Evolutionary conservation across 208 protist species (phyloP).

Genomic region (Acanthamoeba culbertsoni): DNA sequence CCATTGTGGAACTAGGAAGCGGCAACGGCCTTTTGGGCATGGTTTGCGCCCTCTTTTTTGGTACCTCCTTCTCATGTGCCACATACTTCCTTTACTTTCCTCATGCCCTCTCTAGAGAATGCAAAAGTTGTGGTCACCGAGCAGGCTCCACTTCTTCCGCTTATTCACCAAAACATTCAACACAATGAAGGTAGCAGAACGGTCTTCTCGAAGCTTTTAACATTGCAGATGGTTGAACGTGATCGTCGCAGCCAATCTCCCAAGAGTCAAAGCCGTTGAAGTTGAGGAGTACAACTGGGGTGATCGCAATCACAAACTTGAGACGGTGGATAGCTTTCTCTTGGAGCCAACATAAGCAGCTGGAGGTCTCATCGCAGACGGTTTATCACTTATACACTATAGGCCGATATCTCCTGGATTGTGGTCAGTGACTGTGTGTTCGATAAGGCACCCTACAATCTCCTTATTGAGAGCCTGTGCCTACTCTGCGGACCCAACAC

Average conservation of each 20-base stretch:
- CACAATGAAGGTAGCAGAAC: background rate
- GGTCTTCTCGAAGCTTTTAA: background rate
- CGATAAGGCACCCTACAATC: conserved; percentile 45
- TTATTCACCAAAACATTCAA: conserved; percentile 31
- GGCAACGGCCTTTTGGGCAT: conserved; percentile 55
- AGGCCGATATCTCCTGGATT: conserved; percentile 6
- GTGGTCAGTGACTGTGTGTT: conserved; percentile 53
- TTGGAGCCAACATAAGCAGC: too few species aligned
- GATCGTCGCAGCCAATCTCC: background rate
- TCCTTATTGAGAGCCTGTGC: background rate
- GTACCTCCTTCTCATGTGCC: background rate
- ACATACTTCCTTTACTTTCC: too few species aligned
- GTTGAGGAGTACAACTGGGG: conserved; percentile 37
- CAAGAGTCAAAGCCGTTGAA: background rate
- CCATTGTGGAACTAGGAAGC: conserved; percentile 26
- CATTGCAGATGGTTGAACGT: background rate
- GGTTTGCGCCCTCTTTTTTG: conserved; percentile 41
- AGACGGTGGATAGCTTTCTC: too few species aligned
- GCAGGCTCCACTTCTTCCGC: conserved; percentile 44
- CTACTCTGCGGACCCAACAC: background rate
- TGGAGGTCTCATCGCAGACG: too few species aligned
- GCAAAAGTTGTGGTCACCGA: conserved; percentile 32
- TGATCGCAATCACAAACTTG: conserved; percentile 17
- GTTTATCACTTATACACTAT: too few species aligned
- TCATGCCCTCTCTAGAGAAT: background rate